phyloP scores from a whole-genome alignment of 768 basidiomycete genomes.

The Xerocomellus amylosporus region DNA sequence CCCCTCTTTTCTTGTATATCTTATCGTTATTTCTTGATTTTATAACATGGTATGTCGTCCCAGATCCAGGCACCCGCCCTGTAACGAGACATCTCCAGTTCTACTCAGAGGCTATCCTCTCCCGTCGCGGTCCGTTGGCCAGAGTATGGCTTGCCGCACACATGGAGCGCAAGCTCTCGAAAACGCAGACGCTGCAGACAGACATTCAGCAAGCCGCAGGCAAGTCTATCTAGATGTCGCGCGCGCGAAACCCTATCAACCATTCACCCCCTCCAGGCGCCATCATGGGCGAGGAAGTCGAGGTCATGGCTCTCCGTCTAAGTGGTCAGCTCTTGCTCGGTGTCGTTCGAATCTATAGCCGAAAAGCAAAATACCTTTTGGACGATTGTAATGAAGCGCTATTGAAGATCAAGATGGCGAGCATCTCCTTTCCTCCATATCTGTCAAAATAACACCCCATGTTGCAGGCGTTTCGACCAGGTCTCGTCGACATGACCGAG shows the following conservation, averaged over 20 bases:
- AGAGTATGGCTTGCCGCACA: conserved; percentile 99
- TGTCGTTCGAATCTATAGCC: conserved; percentile 95
- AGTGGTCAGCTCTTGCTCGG: conserved; percentile 95
- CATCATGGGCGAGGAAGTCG: conserved; percentile 91
- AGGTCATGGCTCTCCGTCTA: conserved; percentile 91
- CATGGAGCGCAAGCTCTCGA: conserved; percentile 97
- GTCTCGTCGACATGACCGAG: conserved; percentile 93
- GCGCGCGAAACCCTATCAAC: neutral
- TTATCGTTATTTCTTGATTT: conserved; percentile 21
- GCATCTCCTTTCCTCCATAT: conserved; percentile 1
- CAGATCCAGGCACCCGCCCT: neutral
- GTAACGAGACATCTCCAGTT: conserved; percentile 48
- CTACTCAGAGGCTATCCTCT: conserved; percentile 91
- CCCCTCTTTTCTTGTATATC: conserved; percentile 16
- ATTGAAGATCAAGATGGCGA: conserved; percentile 91
- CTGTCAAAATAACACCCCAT: neutral
- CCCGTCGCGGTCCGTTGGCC: conserved; percentile 89
- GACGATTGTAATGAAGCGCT: conserved; percentile 98
- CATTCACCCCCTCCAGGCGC: conserved; percentile 52
- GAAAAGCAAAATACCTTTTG: conserved; percentile 95
- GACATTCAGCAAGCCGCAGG: conserved; percentile 94
- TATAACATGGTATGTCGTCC: conserved; percentile 22
- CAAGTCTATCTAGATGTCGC: conserved; percentile 22
- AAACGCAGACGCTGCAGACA: conserved; percentile 90
- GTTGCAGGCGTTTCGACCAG: conserved; percentile 85